These are phyloP conservation scores for Macrotyloma uniflorum DNA, from an alignment of 306 rosid species.

Conservation along the genomic window DNA sequence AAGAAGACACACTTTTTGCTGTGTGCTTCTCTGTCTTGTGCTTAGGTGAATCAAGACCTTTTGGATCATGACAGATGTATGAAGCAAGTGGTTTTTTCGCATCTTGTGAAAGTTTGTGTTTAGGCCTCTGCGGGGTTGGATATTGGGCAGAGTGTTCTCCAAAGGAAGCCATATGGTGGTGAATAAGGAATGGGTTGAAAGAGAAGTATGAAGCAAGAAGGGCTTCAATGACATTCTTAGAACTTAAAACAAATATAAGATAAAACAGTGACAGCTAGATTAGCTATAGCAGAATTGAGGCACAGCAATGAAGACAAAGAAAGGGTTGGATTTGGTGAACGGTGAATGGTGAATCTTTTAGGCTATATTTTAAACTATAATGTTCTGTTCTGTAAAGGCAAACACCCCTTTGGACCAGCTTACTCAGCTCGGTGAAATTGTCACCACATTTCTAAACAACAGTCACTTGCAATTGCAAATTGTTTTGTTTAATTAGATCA, in stretches of 20 bases:
- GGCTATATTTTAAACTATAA: not conserved
- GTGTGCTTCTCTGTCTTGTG: conserved; percentile 37
- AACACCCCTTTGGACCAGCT: conserved; percentile 23
- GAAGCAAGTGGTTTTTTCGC: conserved; percentile 48
- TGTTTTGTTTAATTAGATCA: conserved; percentile 1
- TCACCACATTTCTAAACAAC: not conserved
- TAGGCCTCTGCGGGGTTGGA: conserved; percentile 26
- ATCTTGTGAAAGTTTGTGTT: conserved; percentile 27
- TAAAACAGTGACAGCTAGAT: conserved; percentile 44
- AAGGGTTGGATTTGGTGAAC: conserved; percentile 40
- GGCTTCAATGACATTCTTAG: conserved; percentile 48
- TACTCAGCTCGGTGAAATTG: conserved; percentile 30
- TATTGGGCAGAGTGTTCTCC: conserved; percentile 26
- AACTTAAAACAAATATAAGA: conserved; percentile 38
- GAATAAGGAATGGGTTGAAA: conserved; percentile 28
- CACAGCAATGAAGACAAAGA: conserved; percentile 41
- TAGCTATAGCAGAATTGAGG: conserved; percentile 24
- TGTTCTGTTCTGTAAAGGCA: conserved; percentile 8
- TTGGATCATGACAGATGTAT: conserved; percentile 61
- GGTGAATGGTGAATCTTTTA: conserved; percentile 32
- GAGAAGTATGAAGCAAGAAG: conserved; percentile 37
- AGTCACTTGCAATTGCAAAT: conserved; percentile 28
- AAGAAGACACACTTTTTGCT: conserved; percentile 45
- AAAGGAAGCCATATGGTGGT: conserved; percentile 56
- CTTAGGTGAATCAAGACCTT: conserved; percentile 40